A percentile compares a stretch with the other conserved stretches of the same genome.
phyloP scores from a whole-genome alignment of 768 basidiomycete genomes.

The Boletus reticulatus region DNA sequence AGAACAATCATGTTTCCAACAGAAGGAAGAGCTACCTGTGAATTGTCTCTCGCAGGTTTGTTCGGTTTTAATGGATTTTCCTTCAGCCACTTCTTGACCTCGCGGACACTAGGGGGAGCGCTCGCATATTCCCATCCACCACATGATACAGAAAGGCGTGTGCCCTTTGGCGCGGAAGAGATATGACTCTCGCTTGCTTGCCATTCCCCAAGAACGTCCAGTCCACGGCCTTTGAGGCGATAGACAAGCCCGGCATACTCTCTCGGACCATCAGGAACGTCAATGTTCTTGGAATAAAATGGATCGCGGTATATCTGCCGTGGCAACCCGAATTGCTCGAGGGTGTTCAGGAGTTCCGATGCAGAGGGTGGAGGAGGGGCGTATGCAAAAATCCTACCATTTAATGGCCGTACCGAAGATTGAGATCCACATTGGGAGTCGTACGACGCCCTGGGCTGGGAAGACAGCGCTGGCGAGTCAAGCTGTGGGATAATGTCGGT shows the following conservation, averaged over 20 bases:
- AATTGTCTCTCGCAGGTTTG: conserved; percentile 33
- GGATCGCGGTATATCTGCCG: conserved; percentile 71
- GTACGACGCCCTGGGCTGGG: conserved; percentile 19
- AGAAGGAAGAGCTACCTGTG: conserved; percentile 44
- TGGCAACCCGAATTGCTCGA: conserved; percentile 49
- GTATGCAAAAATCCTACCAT: conserved; percentile 41
- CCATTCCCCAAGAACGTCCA: conserved; percentile 65
- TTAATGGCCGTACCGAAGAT: not conserved
- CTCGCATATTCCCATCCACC: conserved; percentile 83
- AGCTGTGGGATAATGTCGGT: not conserved
- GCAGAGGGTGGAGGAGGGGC: conserved; percentile 4
- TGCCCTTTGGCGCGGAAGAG: not conserved
- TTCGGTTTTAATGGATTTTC: conserved; percentile 17
- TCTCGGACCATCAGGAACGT: conserved; percentile 64
- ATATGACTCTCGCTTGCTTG: conserved; percentile 13
- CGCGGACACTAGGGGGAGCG: conserved; percentile 58
- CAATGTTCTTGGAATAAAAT: conserved; percentile 69
- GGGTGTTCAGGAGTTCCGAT: conserved; percentile 1
- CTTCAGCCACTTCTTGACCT: conserved; percentile 55
- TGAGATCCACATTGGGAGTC: conserved; percentile 5
- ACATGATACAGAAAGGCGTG: conserved; percentile 29
- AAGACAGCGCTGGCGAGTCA: not conserved
- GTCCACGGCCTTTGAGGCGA: conserved; percentile 59
- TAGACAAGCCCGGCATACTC: conserved; percentile 84
- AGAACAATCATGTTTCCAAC: too few relatives aligned